Conservation (phyloP, 768 basidiomycete genomes). For the Saitozyma sp. region DNA sequence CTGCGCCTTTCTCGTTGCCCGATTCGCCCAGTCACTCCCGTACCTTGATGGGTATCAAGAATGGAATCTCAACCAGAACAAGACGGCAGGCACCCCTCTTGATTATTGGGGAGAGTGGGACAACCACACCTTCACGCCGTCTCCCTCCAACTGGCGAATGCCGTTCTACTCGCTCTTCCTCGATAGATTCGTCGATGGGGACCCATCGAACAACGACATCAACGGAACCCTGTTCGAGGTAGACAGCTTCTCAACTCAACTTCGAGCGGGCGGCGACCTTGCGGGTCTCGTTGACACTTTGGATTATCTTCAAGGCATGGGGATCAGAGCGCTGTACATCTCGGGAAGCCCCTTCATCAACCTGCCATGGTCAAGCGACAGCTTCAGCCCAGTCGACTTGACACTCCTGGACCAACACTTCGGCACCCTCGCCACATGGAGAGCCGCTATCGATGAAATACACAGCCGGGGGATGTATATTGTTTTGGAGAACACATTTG, state of each 20-base stretch:
- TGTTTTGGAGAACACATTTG: constrained; percentile 90
- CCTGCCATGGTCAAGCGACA: constrained; percentile 97
- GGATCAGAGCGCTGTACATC: constrained; percentile 77
- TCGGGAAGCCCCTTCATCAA: constrained; percentile 90
- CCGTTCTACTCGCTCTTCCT: constrained; percentile 58
- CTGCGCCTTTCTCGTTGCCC: too few species aligned
- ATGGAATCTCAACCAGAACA: too few species aligned
- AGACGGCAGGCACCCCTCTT: too few species aligned
- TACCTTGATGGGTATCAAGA: too few species aligned
- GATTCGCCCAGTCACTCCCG: too few species aligned
- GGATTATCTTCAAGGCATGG: constrained; percentile 90
- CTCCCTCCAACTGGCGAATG: constrained; percentile 79
- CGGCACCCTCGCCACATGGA: constrained; percentile 82
- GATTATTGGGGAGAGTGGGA: too few species aligned
- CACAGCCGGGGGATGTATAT: constrained; percentile 85
- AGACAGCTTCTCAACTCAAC: constrained; percentile 83
- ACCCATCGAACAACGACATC: constrained; percentile 87
- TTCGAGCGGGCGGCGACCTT: constrained; percentile 86
- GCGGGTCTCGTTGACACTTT: constrained; percentile 71
- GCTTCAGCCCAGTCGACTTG: constrained; percentile 91
- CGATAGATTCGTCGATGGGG: constrained; percentile 93
- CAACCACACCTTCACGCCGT: constrained; percentile 70
- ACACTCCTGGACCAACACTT: constrained; percentile 88
- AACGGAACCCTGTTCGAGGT: constrained; percentile 76
- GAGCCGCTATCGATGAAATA: constrained; percentile 69